phyloP scores from a whole-genome alignment of 2,329 filamentous ascomycete species.

The Hymenoscyphus repandus region DNA sequence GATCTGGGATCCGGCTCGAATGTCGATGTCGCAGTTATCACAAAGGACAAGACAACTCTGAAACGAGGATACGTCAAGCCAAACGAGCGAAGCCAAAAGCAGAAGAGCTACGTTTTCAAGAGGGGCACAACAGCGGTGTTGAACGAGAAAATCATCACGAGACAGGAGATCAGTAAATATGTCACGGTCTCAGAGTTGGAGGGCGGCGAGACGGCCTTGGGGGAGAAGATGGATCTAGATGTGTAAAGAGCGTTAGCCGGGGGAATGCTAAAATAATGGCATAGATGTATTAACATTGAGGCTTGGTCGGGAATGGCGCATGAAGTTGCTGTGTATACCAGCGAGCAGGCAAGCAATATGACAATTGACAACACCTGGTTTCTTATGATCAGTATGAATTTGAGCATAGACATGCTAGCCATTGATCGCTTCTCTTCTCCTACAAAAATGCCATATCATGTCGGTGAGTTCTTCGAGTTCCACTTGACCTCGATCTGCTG shows the following conservation, averaged over 20 bases:
- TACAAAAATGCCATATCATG: too few relatives aligned
- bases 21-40: slow-evolving; percentile 94
- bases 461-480: too few relatives aligned
- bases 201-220: slow-evolving; percentile 46
- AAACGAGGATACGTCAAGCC: slow-evolving; percentile 90
- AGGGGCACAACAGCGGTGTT: slow-evolving; percentile 92
- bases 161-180: slow-evolving; percentile 90
- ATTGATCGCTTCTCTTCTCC: too few relatives aligned
- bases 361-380: neutral
- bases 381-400: too few relatives aligned
- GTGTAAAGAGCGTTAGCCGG: slow-evolving; percentile 35
- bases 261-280: slow-evolving; percentile 5
- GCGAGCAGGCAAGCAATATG: neutral
- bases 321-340: slow-evolving; percentile 10
- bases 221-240: slow-evolving; percentile 66
- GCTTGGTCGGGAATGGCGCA: slow-evolving; percentile 6
- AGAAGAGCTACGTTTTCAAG: slow-evolving; percentile 86
- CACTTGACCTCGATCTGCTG: too few relatives aligned
- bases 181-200: slow-evolving; percentile 82
- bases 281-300: slow-evolving; percentile 11
- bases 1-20: slow-evolving; percentile 96
- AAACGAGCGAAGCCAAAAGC: slow-evolving; percentile 85
- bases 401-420: too few relatives aligned
- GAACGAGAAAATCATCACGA: slow-evolving; percentile 93
- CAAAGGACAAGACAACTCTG: slow-evolving; percentile 87